A percentile compares a stretch with the other conserved stretches of the same genome.
Conservation (phyloP, 208 protist species). For the Trypanosoma platydactyli region DNA sequence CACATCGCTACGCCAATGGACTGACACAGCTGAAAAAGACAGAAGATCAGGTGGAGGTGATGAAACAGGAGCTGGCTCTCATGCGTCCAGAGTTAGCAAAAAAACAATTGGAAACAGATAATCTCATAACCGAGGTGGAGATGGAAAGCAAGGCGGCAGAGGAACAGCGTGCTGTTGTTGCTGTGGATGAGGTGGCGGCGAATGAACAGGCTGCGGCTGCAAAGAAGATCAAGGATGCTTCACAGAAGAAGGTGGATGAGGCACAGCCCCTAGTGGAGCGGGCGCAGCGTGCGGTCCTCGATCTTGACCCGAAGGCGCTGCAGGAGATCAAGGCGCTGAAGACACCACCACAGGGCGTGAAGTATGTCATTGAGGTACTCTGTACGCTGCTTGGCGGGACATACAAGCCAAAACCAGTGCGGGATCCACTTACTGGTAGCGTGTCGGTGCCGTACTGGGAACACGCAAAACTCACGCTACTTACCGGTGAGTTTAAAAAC, state of each 20-base stretch:
- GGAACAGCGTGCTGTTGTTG: conserved; percentile 82
- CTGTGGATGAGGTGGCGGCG: conserved; percentile 89
- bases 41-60: conserved; percentile 94
- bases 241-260: conserved; percentile 94
- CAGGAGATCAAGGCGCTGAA: conserved; percentile 95
- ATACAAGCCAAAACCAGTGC: conserved; percentile 86
- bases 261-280: conserved; percentile 95
- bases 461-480: conserved; percentile 82
- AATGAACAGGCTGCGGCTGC: conserved; percentile 90
- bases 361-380: conserved; percentile 93
- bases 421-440: conserved; percentile 83
- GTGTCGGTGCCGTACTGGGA: conserved; percentile 94
- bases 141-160: conserved; percentile 85
- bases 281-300: conserved; percentile 91
- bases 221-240: conserved; percentile 94
- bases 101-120: conserved; percentile 89
- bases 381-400: conserved; percentile 87
- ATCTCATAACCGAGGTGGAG: conserved; percentile 88
- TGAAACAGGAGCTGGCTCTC: conserved; percentile 90
- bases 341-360: conserved; percentile 94
- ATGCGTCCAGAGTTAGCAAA: conserved; percentile 92
- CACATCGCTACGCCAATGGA: conserved; percentile 88
- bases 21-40: conserved; percentile 89
- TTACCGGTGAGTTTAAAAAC: conserved; percentile 90
- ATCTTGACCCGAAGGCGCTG: conserved; percentile 94